Percentiles rank a stretch among this genome's conserved stretches.
Evolutionary conservation across 179 eudicot species (phyloP).

Genomic region (Silene coronaria): DNA sequence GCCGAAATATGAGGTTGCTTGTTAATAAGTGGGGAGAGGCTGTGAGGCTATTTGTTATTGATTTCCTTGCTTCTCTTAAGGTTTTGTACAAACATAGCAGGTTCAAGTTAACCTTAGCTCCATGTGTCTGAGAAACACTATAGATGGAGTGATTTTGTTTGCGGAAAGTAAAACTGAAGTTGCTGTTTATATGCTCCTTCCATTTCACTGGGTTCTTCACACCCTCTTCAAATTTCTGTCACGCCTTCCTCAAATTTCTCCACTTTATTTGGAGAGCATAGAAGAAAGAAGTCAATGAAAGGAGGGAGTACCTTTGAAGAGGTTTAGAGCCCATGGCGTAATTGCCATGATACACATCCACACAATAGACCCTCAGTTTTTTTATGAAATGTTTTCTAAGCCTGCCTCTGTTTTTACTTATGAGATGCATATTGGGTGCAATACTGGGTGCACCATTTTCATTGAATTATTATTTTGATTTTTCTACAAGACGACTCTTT

Average conservation of each 20-base stretch:
- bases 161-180: background rate
- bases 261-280: too few relatives aligned
- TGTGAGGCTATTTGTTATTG: background rate
- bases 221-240: too few relatives aligned
- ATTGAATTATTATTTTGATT: background rate
- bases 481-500: background rate
- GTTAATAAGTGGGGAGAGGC: background rate
- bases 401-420: too few relatives aligned
- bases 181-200: background rate
- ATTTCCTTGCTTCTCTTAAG: background rate
- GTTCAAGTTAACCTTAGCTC: background rate
- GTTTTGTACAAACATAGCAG: background rate
- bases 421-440: too few relatives aligned
- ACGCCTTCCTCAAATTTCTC: too few relatives aligned
- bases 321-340: background rate
- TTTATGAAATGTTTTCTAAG: too few relatives aligned
- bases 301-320: background rate
- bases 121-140: background rate
- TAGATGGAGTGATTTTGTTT: background rate
- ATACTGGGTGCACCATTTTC: background rate
- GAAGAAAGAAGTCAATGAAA: too few relatives aligned
- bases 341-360: background rate
- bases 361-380: too few relatives aligned
- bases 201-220: too few relatives aligned
- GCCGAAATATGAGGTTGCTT: background rate